Evolutionary conservation across 176 grass and related monocot species (phyloP), one percentile per base, ranked within the genome.

Genomic region (Carex cristatella): DNA sequence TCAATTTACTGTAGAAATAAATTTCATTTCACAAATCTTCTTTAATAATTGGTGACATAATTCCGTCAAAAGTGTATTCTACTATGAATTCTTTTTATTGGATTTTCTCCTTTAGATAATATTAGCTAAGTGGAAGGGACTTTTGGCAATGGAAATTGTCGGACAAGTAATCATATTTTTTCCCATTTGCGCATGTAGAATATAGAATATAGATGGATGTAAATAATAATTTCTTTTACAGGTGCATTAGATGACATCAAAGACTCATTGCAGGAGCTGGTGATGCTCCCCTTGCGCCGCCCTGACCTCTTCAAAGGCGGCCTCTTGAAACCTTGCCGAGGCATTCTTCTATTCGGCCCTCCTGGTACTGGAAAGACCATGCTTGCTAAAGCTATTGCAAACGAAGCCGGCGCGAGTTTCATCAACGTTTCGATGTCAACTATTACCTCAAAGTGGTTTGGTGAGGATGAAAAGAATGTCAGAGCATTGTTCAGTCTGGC

Each of bases 351-450:
- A 12, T 99, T 99, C 37, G 97, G 97, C 5, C 97, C 97, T 79
- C 93, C 97, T 82, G 97, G 97, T 71, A 99, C 97, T 0, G 97
- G 97, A 19, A 99, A 99, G 86, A 99, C 97, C 0, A 99, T 99
- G 97, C 93, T 99, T 15, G 97, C 97, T 0, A 99, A 99, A 83
- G 97, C 97, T 62, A 99, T 99, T 87, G 97, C 97, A 70, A 96
- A 99, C 79, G 97, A 99, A 5, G 93, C 97, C 0, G 93, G 97
- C 2, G 93, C 97, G 28, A 99, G 93, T 84, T 99, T 99, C 81
- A 99, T 99, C 65, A 99, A 99, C 28, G 93, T 96, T 1, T 94
- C 97, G 0, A 96, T 99, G 91, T 95, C 93, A 49, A 96, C 97
- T 11, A 96, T 99, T 80, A 96, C 97, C 64, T 99, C 97, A 0